These are phyloP conservation scores for Graphiopsis chlorocephala DNA, from an alignment of 2,329 filamentous ascomycete genomes.

Conservation along the genomic window DNA sequence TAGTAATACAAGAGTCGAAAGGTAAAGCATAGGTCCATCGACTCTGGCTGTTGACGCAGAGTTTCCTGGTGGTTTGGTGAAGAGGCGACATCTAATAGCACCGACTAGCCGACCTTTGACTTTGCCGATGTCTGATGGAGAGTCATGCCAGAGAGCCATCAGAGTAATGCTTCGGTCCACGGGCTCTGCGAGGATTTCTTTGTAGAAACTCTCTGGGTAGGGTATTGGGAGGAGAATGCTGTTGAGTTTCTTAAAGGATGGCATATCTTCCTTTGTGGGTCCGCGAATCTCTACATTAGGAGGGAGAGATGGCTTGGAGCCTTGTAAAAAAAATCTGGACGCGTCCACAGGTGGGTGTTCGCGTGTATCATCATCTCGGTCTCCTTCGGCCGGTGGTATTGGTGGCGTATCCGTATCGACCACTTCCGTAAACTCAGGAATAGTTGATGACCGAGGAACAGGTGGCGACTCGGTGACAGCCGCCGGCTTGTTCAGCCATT, in stretches of 20 bases:
- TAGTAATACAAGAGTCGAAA: constrained; percentile 59
- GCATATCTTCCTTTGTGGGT: constrained; percentile 53
- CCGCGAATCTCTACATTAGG: constrained; percentile 54
- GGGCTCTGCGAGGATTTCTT: constrained; percentile 56
- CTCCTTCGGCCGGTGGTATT: constrained; percentile 9
- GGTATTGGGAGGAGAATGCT: constrained; percentile 59
- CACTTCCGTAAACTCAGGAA: neutral
- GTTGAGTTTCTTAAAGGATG: constrained; percentile 57
- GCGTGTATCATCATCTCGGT: neutral
- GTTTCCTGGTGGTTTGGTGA: constrained; percentile 28
- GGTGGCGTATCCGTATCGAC: neutral
- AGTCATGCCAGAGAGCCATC: constrained; percentile 57
- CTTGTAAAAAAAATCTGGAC: constrained; percentile 9
- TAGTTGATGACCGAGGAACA: neutral
- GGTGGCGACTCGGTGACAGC: constrained; percentile 29
- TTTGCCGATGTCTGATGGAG: constrained; percentile 27
- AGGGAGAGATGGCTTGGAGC: constrained; percentile 31
- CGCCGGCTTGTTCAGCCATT: constrained; percentile 48
- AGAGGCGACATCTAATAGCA: constrained; percentile 48
- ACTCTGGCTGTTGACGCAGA: constrained; percentile 2
- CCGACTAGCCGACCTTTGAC: constrained; percentile 42
- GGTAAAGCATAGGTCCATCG: constrained; percentile 50
- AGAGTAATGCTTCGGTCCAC: constrained; percentile 54
- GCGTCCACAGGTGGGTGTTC: neutral
- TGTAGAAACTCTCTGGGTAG: constrained; percentile 61